Evolutionary conservation across 352 stramenopile genomes (phyloP).

Genomic region (Phytophthora nicotianae): DNA sequence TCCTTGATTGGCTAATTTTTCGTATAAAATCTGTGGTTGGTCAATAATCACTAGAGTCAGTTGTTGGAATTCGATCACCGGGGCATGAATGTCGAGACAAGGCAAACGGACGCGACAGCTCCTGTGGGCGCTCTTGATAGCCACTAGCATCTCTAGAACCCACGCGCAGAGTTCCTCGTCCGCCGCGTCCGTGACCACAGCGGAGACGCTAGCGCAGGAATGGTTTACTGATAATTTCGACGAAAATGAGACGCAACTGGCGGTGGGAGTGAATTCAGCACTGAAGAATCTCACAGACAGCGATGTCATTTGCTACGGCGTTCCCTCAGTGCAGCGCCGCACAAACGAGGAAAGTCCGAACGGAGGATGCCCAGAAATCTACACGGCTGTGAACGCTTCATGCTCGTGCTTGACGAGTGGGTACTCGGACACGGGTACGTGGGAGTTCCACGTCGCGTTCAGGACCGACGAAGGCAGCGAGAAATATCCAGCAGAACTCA

Average conservation of each 20-base stretch:
- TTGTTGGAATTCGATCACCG: no score
- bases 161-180: conserved; percentile 20
- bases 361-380: conserved; percentile 37
- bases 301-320: conserved; percentile 35
- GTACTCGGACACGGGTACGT: conserved; percentile 25
- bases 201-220: conserved; percentile 32
- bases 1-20: no score
- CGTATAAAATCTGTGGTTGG: no score
- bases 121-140: background rate
- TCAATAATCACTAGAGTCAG: no score
- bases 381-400: conserved; percentile 35
- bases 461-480: conserved; percentile 13
- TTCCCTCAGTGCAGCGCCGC: conserved; percentile 35
- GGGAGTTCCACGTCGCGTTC: conserved; percentile 32
- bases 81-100: no score
- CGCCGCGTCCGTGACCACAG: conserved; percentile 17
- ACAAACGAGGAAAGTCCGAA: conserved; percentile 23
- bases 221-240: conserved; percentile 41
- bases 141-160: background rate
- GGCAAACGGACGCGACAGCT: conserved; percentile 3
- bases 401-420: conserved; percentile 30
- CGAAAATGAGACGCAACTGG: conserved; percentile 39
- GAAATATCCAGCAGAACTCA: conserved; percentile 16
- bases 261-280: conserved; percentile 28
- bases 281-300: conserved; percentile 27